phyloP scores from a whole-genome alignment of 83 land plant species.

The Thuja plicata region DNA sequence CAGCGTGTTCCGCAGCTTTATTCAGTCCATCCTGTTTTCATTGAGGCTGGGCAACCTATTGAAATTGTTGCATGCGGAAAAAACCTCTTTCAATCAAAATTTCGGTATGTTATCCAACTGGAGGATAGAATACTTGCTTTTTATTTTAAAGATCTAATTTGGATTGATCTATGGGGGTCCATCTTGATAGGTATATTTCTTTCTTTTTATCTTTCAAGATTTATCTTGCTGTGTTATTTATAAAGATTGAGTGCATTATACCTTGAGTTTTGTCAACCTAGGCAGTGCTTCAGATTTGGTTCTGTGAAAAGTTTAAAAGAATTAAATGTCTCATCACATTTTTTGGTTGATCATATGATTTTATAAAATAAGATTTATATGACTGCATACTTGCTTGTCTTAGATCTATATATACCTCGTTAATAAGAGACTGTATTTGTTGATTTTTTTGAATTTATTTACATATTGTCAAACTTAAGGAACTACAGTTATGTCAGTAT shows the following conservation, averaged over 20 bases:
- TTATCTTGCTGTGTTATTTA: background rate
- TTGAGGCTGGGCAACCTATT: slow-evolving; percentile 66
- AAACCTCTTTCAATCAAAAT: slow-evolving; percentile 55
- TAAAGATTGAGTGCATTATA: background rate
- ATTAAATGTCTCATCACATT: background rate
- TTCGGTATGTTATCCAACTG: slow-evolving; percentile 37
- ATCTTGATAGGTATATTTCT: background rate
- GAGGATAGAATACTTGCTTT: background rate
- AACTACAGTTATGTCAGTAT: background rate
- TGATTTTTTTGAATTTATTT: too few relatives aligned
- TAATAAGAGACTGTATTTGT: too few relatives aligned
- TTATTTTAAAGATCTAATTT: slow-evolving; percentile 6
- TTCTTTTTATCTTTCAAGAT: background rate
- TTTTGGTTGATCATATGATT: background rate
- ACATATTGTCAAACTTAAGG: background rate
- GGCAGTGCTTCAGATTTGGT: background rate
- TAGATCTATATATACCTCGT: too few relatives aligned
- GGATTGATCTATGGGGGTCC: background rate
- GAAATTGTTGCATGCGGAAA: slow-evolving; percentile 70
- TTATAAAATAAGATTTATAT: background rate
- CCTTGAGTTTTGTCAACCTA: background rate
- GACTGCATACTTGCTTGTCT: background rate
- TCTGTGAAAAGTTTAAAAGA: background rate
- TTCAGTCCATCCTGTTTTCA: slow-evolving; percentile 50
- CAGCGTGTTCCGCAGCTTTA: slow-evolving; percentile 45